A percentile compares a stretch with the other conserved stretches of the same genome.
Conservation (phyloP, 2,329 filamentous ascomycete genomes). For the Ophidiomyces ophidiicola region DNA sequence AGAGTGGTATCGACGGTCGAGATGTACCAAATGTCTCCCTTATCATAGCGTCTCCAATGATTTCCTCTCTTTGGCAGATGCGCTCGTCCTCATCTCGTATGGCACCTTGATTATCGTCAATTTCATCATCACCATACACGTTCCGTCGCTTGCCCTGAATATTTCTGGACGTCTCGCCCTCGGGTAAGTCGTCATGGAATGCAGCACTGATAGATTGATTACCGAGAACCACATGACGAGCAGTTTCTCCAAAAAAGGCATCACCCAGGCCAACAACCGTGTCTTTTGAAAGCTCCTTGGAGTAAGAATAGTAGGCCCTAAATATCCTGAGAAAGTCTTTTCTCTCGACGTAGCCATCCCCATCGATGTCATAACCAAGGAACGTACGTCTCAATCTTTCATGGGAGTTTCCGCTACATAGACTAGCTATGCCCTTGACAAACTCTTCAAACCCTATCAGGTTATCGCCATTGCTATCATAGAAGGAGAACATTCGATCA, state of each 20-base stretch:
- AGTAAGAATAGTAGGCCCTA: slow-evolving; percentile 79
- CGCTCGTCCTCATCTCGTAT: slow-evolving; percentile 51
- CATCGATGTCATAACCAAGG: slow-evolving; percentile 80
- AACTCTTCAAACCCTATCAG: slow-evolving; percentile 91
- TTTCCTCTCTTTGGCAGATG: slow-evolving; percentile 47
- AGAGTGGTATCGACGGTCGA: too few relatives aligned
- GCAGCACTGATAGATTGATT: slow-evolving; percentile 70
- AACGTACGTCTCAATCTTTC: slow-evolving; percentile 65
- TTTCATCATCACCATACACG: slow-evolving; percentile 50
- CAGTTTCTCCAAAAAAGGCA: slow-evolving; percentile 61
- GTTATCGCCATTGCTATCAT: slow-evolving; percentile 79
- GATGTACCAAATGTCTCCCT: slow-evolving; percentile 26
- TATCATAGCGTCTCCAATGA: slow-evolving; percentile 42
- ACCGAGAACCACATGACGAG: slow-evolving; percentile 62
- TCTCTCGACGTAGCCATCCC: slow-evolving; percentile 71
- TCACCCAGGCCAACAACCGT: slow-evolving; percentile 67
- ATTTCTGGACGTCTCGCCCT: slow-evolving; percentile 47
- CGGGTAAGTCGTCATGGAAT: slow-evolving; percentile 56
- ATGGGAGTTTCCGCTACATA: slow-evolving; percentile 46
- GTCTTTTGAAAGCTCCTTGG: slow-evolving; percentile 78
- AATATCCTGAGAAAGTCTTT: slow-evolving; percentile 87
- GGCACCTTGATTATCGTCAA: slow-evolving; percentile 49
- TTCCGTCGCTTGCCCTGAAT: slow-evolving; percentile 57
- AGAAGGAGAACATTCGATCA: slow-evolving; percentile 93
- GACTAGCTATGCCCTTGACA: slow-evolving; percentile 61